These are phyloP conservation scores for Crotalaria pallida DNA, from an alignment of 306 rosid genomes.

Conservation along the genomic window DNA sequence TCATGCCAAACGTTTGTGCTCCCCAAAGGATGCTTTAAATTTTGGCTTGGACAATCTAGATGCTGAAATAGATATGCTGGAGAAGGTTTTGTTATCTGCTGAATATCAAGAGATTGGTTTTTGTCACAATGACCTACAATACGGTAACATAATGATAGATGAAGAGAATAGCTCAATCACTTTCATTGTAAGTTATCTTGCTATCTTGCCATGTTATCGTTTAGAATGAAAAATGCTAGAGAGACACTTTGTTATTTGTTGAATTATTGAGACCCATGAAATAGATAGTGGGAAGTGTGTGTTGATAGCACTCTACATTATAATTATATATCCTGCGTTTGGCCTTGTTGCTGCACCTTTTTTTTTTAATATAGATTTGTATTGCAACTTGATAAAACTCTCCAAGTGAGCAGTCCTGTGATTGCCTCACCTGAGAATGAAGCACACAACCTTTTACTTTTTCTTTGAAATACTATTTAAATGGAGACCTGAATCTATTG, in stretches of 20 bases:
- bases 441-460: too few relatives aligned
- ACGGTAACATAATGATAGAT: slow-evolving; percentile 97
- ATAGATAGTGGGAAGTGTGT: too few relatives aligned
- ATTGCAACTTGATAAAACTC: not conserved
- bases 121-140: slow-evolving; percentile 92
- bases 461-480: too few relatives aligned
- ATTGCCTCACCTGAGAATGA: too few relatives aligned
- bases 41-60: slow-evolving; percentile 55
- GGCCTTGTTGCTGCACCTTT: not conserved
- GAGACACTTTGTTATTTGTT: too few relatives aligned
- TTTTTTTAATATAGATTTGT: too few relatives aligned
- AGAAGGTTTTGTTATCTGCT: slow-evolving; percentile 49
- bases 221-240: too few relatives aligned
- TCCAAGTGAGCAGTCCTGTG: not conserved
- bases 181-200: slow-evolving; percentile 52
- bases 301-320: too few relatives aligned
- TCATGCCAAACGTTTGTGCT: slow-evolving; percentile 54
- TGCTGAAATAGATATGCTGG: slow-evolving; percentile 59
- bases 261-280: too few relatives aligned
- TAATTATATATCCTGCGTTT: not conserved
- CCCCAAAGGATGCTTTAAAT: slow-evolving; percentile 34
- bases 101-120: slow-evolving; percentile 66
- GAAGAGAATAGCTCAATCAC: slow-evolving; percentile 69
- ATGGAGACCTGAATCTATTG: too few relatives aligned
- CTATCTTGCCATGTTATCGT: not conserved